A percentile compares a stretch with the other conserved stretches of the same genome.
phyloP scores from a whole-genome alignment of 495 filamentous ascomycete species.

The Haplographium delicatum region DNA sequence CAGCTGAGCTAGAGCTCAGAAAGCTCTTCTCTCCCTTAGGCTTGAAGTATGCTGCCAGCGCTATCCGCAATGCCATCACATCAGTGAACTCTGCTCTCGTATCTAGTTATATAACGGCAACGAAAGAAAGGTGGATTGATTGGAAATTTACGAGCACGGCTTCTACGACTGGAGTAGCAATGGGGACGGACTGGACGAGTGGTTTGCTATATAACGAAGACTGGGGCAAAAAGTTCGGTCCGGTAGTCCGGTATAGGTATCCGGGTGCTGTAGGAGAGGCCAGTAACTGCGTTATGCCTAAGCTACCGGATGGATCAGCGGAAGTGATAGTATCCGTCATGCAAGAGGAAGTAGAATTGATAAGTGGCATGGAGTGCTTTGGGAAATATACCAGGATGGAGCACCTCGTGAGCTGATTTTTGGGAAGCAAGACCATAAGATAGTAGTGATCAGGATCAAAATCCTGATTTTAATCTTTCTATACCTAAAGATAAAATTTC shows the following conservation, averaged over 20 bases:
- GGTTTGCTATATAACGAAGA: slow-evolving; percentile 5
- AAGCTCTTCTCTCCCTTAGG: slow-evolving; percentile 6
- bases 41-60: neutral
- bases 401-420: too few relatives aligned
- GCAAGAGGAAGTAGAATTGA: neutral
- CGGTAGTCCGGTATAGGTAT: slow-evolving; percentile 8
- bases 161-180: slow-evolving; percentile 4
- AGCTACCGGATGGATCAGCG: slow-evolving; percentile 8
- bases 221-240: slow-evolving; percentile 10
- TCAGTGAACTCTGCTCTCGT: neutral
- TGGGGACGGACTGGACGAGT: slow-evolving; percentile 13
- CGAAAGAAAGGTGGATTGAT: slow-evolving; percentile 4
- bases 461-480: too few relatives aligned
- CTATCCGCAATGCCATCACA: slow-evolving; percentile 6
- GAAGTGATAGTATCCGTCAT: slow-evolving; percentile 4
- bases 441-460: too few relatives aligned
- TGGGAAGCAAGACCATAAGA: too few relatives aligned
- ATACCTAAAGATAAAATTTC: too few relatives aligned
- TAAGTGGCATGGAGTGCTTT: slow-evolving; percentile 7
- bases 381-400: slow-evolving; percentile 10
- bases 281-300: slow-evolving; percentile 4
- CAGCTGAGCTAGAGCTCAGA: neutral
- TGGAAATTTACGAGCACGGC: slow-evolving; percentile 1
- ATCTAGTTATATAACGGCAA: neutral
- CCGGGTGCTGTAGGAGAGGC: neutral